A percentile compares a stretch with the other conserved stretches of the same genome.
phyloP scores from a whole-genome alignment of 257 asterid genomes.

The Solanum sitiens region DNA sequence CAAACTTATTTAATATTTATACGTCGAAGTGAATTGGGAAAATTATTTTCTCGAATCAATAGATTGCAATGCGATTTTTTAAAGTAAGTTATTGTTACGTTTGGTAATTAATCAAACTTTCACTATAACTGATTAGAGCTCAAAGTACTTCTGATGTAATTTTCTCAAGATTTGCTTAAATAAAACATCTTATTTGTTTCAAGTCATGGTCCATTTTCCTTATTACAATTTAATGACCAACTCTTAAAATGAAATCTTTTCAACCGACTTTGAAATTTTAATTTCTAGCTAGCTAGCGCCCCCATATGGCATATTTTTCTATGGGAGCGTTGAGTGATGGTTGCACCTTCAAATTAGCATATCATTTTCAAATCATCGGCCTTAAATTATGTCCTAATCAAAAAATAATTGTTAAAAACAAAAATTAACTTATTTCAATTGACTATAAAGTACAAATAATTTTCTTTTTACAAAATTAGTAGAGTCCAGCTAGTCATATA shows the following conservation, averaged over 20 bases:
- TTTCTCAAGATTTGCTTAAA: background rate
- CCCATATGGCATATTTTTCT: background rate
- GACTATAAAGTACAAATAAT: background rate
- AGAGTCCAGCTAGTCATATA: background rate
- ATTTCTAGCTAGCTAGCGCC: background rate
- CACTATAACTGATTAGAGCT: too few species aligned
- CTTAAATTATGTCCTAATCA: background rate
- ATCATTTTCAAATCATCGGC: background rate
- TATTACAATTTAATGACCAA: background rate
- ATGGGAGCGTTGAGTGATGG: background rate
- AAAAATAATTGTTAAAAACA: too few species aligned
- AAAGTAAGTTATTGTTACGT: background rate
- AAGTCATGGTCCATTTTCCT: background rate
- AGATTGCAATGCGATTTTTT: too few species aligned
- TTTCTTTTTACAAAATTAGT: background rate
- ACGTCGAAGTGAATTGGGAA: too few species aligned
- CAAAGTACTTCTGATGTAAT: background rate
- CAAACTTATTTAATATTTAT: background rate
- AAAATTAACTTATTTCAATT: background rate
- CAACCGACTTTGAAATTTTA: background rate
- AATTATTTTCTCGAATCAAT: background rate
- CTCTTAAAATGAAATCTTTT: background rate
- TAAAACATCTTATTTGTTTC: background rate
- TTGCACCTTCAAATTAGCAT: background rate
- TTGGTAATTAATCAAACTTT: too few species aligned